Evolutionary conservation across 345 rosid genomes (phyloP), one percentile per base, ranked within the genome.

Genomic region (Salix brachista): DNA sequence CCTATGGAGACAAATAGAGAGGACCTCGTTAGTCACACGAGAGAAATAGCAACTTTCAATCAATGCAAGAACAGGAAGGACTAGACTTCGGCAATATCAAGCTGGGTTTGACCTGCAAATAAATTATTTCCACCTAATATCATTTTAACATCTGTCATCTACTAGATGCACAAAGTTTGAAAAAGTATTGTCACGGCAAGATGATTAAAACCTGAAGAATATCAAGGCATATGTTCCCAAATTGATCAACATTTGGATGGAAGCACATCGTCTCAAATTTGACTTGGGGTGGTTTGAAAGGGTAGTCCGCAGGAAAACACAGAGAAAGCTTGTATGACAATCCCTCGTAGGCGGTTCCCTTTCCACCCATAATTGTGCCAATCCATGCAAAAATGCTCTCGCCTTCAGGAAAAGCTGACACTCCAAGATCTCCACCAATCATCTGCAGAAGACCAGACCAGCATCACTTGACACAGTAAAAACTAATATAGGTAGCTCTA

Each of bases 201-300:
- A 18, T 60, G 42, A 39, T 67, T 50, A 44, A 17, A 73, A 81
- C 84, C 84, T 81, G 84, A 26, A 81, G 84, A 69, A 81, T 81
- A 74, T 81, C 84, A 25, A 81, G 84, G 72, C 84, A 81, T 72
- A 81, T 81, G 75, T 77, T 81, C 71, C 84, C 84, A 69, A 72
- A 81, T 61, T 76, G 80, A 77, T 81, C 84, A 10, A 81, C 84
- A 72, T 81, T 81, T 19, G 80, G 84, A 62, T 81, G 84, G 69
- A 81, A 81, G 75, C 84, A 81, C 14, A 19, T 68, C 17, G 80
- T 77, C 62, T 77, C 84, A 60, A 81, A 81, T 68, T 77, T 81
- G 67, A 81, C 80, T 61, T 81, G 77, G 16, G 84, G 80, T 23
- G 84, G 80, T 69, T 81, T 81, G 75, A 81, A 81, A 1, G 80